Evolutionary conservation across 768 basidiomycete genomes (phyloP), one percentile per base, ranked within the genome.

Genomic region (Hygrophorus russula): DNA sequence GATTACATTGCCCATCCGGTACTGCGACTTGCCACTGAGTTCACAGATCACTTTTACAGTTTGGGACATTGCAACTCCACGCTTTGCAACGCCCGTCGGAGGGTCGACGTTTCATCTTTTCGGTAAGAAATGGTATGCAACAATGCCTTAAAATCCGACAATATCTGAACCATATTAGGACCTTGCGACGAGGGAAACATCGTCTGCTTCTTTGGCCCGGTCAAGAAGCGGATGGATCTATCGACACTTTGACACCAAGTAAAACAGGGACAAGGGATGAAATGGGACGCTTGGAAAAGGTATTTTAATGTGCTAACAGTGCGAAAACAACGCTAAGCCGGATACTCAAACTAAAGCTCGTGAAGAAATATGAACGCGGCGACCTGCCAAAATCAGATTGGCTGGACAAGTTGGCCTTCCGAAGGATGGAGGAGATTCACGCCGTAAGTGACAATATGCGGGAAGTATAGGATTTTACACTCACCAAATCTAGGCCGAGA

Each of bases 351-450:
- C 43, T 44, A 28, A 44, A 87, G 82, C 70, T 86, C 13, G 86
- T 99, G 42, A 96, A 97, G 70, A 96, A 96, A 60, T 92, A 93
- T 53, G 92, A 97, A 54, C 73, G 90, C 13, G 92, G 92, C 0
- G 96, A 98, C 58, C 69, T 99, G 24, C 78, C 84, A 2, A 90
- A 92, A 60, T 83, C 89, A 2, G 96, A 98, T 45, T 99, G 96
- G 96, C 66, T 98, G 5, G 93, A 98, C 57, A 83, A 85, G 48
- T 62, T 96, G 63, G 80, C 87, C 5, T 99, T 97, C 65, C 69
- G 93, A 36, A 89, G 85, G 66, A 94, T 98, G 72, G 92, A 92
- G 50, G 86, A 92, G 59, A 80, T 93, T 19, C 94, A 98, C 57
- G 78, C 89, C 2, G 93, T 91, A 57, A 12, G 33, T 44, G 29